Evolutionary conservation across 495 filamentous ascomycete species (phyloP), one percentile per base, ranked within the genome.

Genomic region (Penicillium daleae): DNA sequence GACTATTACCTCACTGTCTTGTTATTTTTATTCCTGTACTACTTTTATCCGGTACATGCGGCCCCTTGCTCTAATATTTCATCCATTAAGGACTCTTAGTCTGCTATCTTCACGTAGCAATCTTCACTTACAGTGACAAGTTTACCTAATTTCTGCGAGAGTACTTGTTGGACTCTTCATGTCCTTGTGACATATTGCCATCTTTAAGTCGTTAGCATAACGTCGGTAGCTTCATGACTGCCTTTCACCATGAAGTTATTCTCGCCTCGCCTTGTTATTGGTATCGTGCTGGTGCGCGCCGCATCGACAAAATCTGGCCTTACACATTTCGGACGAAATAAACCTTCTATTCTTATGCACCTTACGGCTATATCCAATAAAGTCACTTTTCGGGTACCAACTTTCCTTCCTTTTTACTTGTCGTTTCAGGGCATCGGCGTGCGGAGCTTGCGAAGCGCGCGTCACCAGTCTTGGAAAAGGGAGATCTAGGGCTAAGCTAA

Each of bases 121-220:
- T 44, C 40, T 21, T 44, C n/a, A 44, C 40, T 44, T 19, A 44
- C 13, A 44, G 40, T 44, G n/a, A 44, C n/a, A 44, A 44, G 40
- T 44, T 6, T 21, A 44, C 8, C 40, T 44, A 44, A 21, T 44
- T 44, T 44, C 40, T 44, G 40, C 40, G 21, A 44, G 40, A 9
- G n/a, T 44, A 44, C 40, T 44, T 44, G n/a, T 44, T 44, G 40
- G n/a, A 44, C 40, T 44, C n/a, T 44, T 44, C 40, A 6, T 44
- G n/a, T 21, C n/a, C 40, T 44, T 21, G 40, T 44, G n/a, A 19
- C 9, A 21, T 44, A 21, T 44, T 44, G 40, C 40, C 21, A 21
- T 44, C n/a, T 44, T 44, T 44, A 44, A 44, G 4, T 44, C n/a
- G n/a, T 44, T 44, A 21, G 15, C 37, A 39, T 13, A 39, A 39